Percentiles rank a stretch among this genome's conserved stretches.
Conservation (phyloP, 345 rosid species). For the Psidium friedrichsthalianum region DNA sequence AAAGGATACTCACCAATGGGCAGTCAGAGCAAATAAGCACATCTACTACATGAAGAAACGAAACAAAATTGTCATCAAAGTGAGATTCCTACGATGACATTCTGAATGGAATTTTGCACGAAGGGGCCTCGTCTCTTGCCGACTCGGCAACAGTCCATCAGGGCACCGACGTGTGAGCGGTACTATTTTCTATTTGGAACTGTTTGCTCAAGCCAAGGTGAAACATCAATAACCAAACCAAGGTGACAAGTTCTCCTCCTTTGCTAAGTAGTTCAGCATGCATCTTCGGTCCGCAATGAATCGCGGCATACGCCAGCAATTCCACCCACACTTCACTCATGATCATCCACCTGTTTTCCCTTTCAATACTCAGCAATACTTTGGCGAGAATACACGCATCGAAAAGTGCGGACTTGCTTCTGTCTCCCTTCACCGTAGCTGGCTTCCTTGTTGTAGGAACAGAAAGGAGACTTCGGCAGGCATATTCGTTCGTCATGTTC, state of each 20-base stretch:
- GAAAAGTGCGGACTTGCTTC: fast-evolving
- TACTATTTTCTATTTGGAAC: background rate
- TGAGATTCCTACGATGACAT: background rate
- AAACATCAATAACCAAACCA: background rate
- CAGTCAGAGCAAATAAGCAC: background rate
- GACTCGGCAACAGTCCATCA: background rate
- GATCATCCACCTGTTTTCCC: background rate
- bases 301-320: background rate
- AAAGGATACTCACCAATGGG: background rate
- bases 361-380: background rate
- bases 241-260: background rate
- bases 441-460: fast-evolving
- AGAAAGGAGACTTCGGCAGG: background rate
- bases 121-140: background rate
- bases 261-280: background rate
- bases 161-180: background rate
- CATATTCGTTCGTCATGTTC: fast-evolving
- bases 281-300: background rate
- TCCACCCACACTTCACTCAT: background rate
- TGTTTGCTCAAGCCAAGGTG: background rate
- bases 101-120: background rate
- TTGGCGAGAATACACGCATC: fast-evolving
- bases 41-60: background rate
- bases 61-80: background rate
- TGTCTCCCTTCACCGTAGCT: fast-evolving